phyloP scores from a whole-genome alignment of 495 filamentous ascomycete genomes.

The Talaromyces borbonicus region DNA sequence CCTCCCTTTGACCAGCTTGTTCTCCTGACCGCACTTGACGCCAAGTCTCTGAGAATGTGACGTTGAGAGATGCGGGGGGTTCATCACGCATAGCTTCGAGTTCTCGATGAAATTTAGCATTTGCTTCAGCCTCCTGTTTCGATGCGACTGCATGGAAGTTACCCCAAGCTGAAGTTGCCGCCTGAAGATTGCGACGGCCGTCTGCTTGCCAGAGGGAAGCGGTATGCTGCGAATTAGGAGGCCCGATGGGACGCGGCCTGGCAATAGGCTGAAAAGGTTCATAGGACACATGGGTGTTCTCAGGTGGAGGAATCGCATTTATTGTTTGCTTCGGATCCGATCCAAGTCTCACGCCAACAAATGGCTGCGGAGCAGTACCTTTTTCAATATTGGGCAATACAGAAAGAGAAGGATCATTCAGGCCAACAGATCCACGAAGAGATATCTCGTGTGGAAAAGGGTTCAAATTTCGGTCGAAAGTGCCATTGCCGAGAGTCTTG shows the following conservation, averaged over 20 bases:
- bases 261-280: slow-evolving; percentile 29
- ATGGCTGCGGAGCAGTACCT: slow-evolving; percentile 17
- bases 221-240: slow-evolving; percentile 32
- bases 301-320: slow-evolving; percentile 26
- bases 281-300: slow-evolving; percentile 25
- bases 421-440: slow-evolving; percentile 27
- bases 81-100: slow-evolving; percentile 29
- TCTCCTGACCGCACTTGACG: slow-evolving; percentile 45
- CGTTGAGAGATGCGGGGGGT: slow-evolving; percentile 27
- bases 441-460: slow-evolving; percentile 31
- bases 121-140: slow-evolving; percentile 34
- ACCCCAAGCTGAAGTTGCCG: slow-evolving; percentile 35
- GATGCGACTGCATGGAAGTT: slow-evolving; percentile 34
- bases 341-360: slow-evolving; percentile 21
- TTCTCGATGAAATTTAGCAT: slow-evolving; percentile 27
- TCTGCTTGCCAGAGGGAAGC: slow-evolving; percentile 31
- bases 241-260: slow-evolving; percentile 43
- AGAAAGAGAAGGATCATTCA: slow-evolving; percentile 29
- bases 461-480: slow-evolving; percentile 56
- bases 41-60: slow-evolving; percentile 56
- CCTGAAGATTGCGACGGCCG: slow-evolving; percentile 16
- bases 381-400: slow-evolving; percentile 9
- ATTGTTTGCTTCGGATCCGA: slow-evolving; percentile 23
- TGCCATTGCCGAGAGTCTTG: slow-evolving; percentile 67
- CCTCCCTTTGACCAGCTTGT: slow-evolving; percentile 28